These are phyloP conservation scores for Penicillium fimorum DNA, from an alignment of 495 filamentous ascomycete genomes.

Conservation along the genomic window DNA sequence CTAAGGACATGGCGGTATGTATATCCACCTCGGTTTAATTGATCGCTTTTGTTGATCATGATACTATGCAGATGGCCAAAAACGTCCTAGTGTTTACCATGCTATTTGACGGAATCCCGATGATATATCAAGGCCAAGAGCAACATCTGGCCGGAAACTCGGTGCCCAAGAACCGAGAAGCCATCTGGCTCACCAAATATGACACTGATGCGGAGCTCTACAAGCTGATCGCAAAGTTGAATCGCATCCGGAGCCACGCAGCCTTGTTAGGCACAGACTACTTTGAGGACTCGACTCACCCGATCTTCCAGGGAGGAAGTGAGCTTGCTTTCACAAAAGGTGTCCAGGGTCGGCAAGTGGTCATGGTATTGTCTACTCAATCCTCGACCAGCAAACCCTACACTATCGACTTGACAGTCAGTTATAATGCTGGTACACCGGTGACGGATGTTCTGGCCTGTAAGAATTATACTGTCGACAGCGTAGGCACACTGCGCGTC, in stretches of 20 bases:
- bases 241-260: conserved; percentile 59
- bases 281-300: conserved; percentile 46
- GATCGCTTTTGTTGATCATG: not conserved
- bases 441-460: conserved; percentile 55
- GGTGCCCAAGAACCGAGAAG: conserved; percentile 69
- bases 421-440: conserved; percentile 31
- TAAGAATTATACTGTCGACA: conserved; percentile 39
- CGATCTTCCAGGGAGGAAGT: conserved; percentile 53
- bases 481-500: conserved; percentile 44
- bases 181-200: conserved; percentile 69
- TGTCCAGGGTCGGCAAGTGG: conserved; percentile 48
- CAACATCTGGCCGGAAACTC: conserved; percentile 60
- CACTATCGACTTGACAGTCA: conserved; percentile 42
- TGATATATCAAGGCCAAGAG: conserved; percentile 70
- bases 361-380: conserved; percentile 59
- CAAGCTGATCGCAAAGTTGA: conserved; percentile 54
- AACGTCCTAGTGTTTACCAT: conserved; percentile 72
- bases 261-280: conserved; percentile 48
- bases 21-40: not conserved
- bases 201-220: conserved; percentile 59
- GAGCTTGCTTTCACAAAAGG: conserved; percentile 67
- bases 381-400: conserved; percentile 46
- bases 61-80: conserved; percentile 35
- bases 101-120: conserved; percentile 64
- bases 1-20: conserved; percentile 41